phyloP scores from a whole-genome alignment of 768 basidiomycete genomes.

The Mycena kentingensis region DNA sequence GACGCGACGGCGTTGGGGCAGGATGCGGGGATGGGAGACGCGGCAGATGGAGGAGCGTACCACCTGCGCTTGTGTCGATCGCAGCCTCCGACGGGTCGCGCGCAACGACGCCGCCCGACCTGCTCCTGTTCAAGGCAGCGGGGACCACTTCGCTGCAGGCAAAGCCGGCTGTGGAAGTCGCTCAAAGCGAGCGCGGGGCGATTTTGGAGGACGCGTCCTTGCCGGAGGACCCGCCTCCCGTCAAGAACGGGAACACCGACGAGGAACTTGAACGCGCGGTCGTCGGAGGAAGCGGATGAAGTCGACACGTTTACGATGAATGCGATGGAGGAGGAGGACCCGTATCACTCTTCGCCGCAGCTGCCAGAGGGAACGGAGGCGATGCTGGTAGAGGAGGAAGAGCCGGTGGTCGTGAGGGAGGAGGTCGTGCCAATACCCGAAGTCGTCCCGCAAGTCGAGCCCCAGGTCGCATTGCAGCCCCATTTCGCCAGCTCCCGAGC shows the following conservation, averaged over 20 bases:
- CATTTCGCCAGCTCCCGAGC: background rate
- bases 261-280: too few relatives aligned
- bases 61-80: background rate
- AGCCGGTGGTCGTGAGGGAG: background rate
- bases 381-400: background rate
- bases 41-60: background rate
- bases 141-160: too few relatives aligned
- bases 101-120: background rate
- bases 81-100: background rate
- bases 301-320: too few relatives aligned
- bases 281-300: too few relatives aligned
- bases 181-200: slow-evolving; percentile 12
- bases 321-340: too few relatives aligned
- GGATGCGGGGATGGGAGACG: background rate
- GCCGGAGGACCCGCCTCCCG: too few relatives aligned
- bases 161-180: too few relatives aligned
- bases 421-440: background rate
- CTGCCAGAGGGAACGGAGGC: slow-evolving; percentile 1
- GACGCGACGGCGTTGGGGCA: background rate
- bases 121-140: background rate
- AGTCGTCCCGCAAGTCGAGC: background rate
- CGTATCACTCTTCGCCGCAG: too few relatives aligned
- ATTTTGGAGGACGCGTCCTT: too few relatives aligned
- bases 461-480: background rate
- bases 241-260: too few relatives aligned